Conservation (phyloP, 192 early-diverging fungal genomes). For the Backusella tuberculispora region DNA sequence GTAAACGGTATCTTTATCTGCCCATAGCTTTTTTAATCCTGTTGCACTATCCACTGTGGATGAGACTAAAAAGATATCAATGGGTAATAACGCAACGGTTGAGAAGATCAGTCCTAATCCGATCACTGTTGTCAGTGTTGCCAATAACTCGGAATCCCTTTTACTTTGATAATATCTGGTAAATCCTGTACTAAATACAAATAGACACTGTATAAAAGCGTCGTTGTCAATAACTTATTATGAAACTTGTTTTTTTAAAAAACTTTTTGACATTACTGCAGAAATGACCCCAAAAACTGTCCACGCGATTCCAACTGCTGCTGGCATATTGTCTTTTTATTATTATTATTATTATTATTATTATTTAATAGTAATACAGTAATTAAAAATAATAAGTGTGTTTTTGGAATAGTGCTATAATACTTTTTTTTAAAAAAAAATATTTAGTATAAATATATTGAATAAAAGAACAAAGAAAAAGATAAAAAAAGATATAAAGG, state of each 20-base stretch:
- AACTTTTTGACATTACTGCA: background rate
- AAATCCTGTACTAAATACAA: slow-evolving; percentile 47
- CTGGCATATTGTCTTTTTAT: slow-evolving; percentile 24
- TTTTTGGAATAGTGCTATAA: background rate
- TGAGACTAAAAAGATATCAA: slow-evolving; percentile 64
- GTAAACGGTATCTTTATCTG: slow-evolving; percentile 49
- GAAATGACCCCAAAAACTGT: slow-evolving; percentile 49
- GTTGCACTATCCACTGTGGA: slow-evolving; percentile 51
- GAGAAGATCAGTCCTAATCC: slow-evolving; percentile 47
- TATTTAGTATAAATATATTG: background rate
- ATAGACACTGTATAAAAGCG: slow-evolving; percentile 35
- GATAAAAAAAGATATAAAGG: background rate
- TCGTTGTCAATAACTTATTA: background rate
- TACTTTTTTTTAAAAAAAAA: background rate
- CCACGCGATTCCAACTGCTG: slow-evolving; percentile 47
- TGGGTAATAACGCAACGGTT: slow-evolving; percentile 50
- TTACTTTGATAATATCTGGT: slow-evolving; percentile 51
- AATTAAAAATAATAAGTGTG: background rate
- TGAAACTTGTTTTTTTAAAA: background rate
- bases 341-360: background rate
- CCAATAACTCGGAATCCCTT: slow-evolving; percentile 47
- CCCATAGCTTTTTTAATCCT: slow-evolving; percentile 60
- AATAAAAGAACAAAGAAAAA: background rate
- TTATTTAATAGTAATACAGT: background rate
- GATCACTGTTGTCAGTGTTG: slow-evolving; percentile 44